Conservation (phyloP, 2,329 filamentous ascomycete species). For the Polytolypa hystricis region DNA sequence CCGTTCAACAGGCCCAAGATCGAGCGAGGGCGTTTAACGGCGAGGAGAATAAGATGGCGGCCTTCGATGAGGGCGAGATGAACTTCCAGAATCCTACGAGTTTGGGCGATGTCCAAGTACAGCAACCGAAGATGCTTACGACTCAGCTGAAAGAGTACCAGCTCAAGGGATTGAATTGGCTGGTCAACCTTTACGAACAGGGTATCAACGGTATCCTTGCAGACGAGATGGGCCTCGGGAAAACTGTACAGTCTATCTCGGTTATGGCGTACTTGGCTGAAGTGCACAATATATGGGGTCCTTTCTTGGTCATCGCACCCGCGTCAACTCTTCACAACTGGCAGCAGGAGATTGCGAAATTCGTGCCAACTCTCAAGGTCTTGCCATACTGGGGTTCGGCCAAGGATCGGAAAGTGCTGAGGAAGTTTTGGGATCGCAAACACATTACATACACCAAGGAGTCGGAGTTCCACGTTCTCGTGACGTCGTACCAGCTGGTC, state of each 20-base stretch:
- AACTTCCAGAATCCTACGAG: constrained; percentile 99
- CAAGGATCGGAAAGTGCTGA: constrained; percentile 84
- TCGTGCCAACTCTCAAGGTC: constrained; percentile 89
- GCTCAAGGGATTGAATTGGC: constrained; percentile 97
- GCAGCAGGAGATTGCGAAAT: constrained; percentile 95
- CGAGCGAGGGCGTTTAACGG: constrained; percentile 91
- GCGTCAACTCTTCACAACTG: constrained; percentile 97
- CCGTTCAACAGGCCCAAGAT: constrained; percentile 86
- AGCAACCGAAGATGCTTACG: constrained; percentile 86
- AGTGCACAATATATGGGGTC: constrained; percentile 95
- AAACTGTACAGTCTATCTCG: constrained; percentile 97
- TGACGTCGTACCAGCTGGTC: constrained; percentile 95
- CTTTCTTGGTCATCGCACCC: constrained; percentile 90
- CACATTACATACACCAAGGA: constrained; percentile 91
- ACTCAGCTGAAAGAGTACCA: constrained; percentile 97
- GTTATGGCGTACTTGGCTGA: constrained; percentile 98
- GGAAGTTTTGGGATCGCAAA: constrained; percentile 98
- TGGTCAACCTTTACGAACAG: constrained; percentile 97
- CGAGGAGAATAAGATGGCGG: constrained; percentile 50
- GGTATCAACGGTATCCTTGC: constrained; percentile 98
- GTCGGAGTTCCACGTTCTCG: constrained; percentile 86
- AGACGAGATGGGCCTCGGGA: constrained; percentile 98
- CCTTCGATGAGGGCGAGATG: constrained; percentile 92
- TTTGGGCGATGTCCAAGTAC: constrained; percentile 84
- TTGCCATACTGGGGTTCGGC: constrained; percentile 96